Evolutionary conservation across 441 rosid genomes (phyloP), one percentile per base, ranked within the genome.

Genomic region (Metrosideros polymorpha): DNA sequence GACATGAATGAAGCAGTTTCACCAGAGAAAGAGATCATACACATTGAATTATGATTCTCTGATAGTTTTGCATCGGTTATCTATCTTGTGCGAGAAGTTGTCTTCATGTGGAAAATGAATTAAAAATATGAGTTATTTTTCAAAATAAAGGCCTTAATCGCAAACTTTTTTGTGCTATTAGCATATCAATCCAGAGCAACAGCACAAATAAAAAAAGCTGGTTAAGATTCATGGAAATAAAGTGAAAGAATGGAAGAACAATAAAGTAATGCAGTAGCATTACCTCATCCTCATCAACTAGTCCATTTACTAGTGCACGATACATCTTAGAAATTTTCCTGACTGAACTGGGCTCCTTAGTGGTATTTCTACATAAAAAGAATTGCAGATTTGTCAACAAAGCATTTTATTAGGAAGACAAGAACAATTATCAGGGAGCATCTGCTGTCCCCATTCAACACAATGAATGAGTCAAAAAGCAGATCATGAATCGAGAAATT

Each of bases 281-380:
- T 87, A 93, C 99, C 96, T 92, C 91, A 82, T 97, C 97, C 85
- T 94, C 91, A 86, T 87, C 91, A 88, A 94, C 30, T 85, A 94
- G 90, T 87, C 99, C 98, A 84, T 86, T 83, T 30, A 93, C 99
- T 66, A 96, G 92, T 82, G 99, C 98, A 52, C 96, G 93, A 77
- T 94, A 96, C 87, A 94, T 91, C 94, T 97, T 96, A 77, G 93
- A 82, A 87, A 97, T 95, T 90, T 92, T 93, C 92, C 97, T 89
- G 59, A 87, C 85, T 24, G 86, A 79, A 88, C 86, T 85, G 85
- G 47, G 51, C 87, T 91, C 92, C 85, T 75, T 86, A 85, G 87
- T 87, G 84, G 87, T 25, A 85, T 90, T 88, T 55, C 93, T 91
- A 86, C 83, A 88, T 52, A 56, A 57, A 83, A 83, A 50, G 56